Base-by-base conservation (phyloP, 1,284 basidiomycete genomes). In the Peniophora sp. region DNA sequence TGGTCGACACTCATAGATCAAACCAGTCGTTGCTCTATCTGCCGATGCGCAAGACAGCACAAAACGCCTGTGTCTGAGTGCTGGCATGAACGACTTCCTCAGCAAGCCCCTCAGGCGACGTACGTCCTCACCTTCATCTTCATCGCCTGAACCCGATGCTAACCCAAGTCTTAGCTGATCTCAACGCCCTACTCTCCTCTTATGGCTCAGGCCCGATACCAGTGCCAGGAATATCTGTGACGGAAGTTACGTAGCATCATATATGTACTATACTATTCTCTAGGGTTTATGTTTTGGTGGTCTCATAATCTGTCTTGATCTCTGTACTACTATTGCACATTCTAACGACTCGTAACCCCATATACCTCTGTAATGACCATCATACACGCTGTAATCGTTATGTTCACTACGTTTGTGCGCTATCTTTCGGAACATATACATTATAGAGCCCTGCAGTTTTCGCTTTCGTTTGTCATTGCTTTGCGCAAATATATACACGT, bases 1-100 rank as follows among this genome's bases (percentile, higher is more conserved):
- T 23, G 52, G 24, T 41, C 47, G 5, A 52, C 50, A 52, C n/a
- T 50, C 44, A 34, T 43, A 3, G 42, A 5, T 47, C 49, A 9
- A 49, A 46, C 2, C 52, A 85, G 83, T 87, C 53, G 75, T 85
- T 44, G 83, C 83, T 1, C 64, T 87, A 35, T 85, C 82, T 58
- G 83, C 83, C 0, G 83, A 87, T 61, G 83, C 80, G 56, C 83
- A 87, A 64, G 82, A 84, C 52, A 84, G 81, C 3, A 85, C 83
- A 2, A 85, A 85, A 61, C 77, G 82, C 60, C 68, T 85, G 12
- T 87, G 83, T 58, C 62, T 85, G 17, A 84, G 81, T 57, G 81
- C 83, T 8, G 83, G 83, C 15, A 85, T 87, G 83, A 84, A 85
- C 58, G 70, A 72, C 3, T 87, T 85, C 62, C 75, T 85, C 55